Percentiles rank a stretch among this genome's conserved stretches.
Evolutionary conservation across 148 eudicot genomes (phyloP).

Genomic region (Limonium bicolor): DNA sequence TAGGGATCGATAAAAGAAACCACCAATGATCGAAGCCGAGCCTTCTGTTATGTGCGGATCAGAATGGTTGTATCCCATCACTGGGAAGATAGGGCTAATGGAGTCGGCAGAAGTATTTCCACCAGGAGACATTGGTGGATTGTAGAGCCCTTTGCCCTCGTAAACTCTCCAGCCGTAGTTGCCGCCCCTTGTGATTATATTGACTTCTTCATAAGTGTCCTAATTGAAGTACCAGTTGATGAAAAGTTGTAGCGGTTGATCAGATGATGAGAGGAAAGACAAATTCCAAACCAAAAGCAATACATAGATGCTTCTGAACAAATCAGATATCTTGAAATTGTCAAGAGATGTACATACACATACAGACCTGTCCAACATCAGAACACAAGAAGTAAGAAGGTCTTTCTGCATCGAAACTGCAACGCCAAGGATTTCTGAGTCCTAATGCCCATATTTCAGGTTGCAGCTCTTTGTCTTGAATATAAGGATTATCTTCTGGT

Average conservation of each 20-base stretch:
- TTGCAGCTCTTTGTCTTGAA: conserved; percentile 29
- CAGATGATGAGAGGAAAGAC: too few relatives aligned
- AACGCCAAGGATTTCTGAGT: conserved; percentile 80
- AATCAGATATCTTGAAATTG: too few relatives aligned
- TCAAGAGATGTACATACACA: not conserved
- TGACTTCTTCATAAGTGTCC: conserved; percentile 62
- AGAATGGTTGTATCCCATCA: conserved; percentile 79
- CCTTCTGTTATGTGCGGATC: conserved; percentile 43
- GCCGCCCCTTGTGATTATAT: conserved; percentile 57
- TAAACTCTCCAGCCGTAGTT: conserved; percentile 81
- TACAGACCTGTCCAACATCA: conserved; percentile 64
- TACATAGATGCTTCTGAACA: too few relatives aligned
- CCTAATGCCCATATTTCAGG: conserved; percentile 92
- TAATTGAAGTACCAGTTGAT: too few relatives aligned
- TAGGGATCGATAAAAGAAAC: conserved; percentile 57
- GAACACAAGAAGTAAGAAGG: conserved; percentile 82
- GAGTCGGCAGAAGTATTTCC: conserved; percentile 54
- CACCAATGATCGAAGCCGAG: conserved; percentile 79
- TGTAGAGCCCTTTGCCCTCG: conserved; percentile 41
- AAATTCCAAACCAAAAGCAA: not conserved
- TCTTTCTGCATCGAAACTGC: conserved; percentile 78
- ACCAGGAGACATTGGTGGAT: conserved; percentile 40
- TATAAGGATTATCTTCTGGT: conserved; percentile 68
- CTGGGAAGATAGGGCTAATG: conserved; percentile 45
- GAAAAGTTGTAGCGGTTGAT: too few relatives aligned